Conservation (phyloP, 768 basidiomycete genomes). For the Suillus hirtellus region DNA sequence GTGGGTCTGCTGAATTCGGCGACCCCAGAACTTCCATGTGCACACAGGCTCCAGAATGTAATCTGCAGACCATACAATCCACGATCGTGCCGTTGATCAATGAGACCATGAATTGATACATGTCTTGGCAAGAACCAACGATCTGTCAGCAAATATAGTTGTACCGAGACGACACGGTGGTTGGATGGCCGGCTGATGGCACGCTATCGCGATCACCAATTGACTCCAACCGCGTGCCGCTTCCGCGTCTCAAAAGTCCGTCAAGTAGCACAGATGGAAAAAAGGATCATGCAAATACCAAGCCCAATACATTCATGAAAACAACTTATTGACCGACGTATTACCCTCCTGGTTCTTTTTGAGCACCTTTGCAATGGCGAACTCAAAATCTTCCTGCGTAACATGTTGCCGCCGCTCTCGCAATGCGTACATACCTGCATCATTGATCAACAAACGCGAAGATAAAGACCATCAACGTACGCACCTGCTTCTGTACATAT, state of each 20-base stretch:
- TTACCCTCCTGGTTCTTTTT: slow-evolving; percentile 98
- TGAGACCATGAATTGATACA: too few relatives aligned
- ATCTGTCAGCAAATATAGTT: not conserved
- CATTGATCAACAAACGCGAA: slow-evolving; percentile 6
- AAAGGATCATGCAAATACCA: slow-evolving; percentile 2
- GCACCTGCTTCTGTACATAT: slow-evolving; percentile 95
- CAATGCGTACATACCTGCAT: slow-evolving; percentile 90
- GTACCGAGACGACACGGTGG: not conserved
- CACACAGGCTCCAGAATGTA: too few relatives aligned
- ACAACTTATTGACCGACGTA: slow-evolving; percentile 92
- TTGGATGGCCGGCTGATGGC: not conserved
- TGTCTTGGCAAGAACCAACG: not conserved
- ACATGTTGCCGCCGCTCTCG: slow-evolving; percentile 95
- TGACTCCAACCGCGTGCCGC: not conserved
- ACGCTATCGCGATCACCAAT: not conserved
- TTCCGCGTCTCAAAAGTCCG: not conserved
- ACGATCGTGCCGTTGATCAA: too few relatives aligned
- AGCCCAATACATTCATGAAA: slow-evolving; percentile 54
- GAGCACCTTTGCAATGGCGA: slow-evolving; percentile 94
- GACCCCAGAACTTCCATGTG: too few relatives aligned
- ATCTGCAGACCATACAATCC: too few relatives aligned
- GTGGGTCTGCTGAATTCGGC: too few relatives aligned
- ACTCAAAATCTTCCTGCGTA: slow-evolving; percentile 98
- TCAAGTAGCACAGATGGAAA: not conserved
- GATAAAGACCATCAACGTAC: slow-evolving; percentile 24